Conservation (phyloP, 768 basidiomycete species). For the Termitomyces eurrhizus region DNA sequence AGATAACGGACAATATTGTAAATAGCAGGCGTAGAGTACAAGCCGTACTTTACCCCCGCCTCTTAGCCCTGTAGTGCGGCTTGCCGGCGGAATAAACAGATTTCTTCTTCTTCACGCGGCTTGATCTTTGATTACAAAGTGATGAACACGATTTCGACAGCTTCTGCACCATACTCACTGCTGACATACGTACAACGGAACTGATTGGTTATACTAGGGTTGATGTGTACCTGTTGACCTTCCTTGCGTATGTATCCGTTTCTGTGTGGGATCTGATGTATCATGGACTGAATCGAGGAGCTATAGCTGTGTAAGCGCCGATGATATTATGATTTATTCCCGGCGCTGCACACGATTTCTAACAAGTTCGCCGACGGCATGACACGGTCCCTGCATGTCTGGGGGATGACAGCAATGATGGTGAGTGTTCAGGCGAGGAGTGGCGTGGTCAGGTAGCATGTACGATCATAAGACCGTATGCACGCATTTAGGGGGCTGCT, state of each 20-base stretch:
- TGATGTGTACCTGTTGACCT: neutral
- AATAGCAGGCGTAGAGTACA: too few relatives aligned
- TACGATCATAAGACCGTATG: neutral
- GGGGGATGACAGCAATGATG: neutral
- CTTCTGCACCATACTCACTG: neutral
- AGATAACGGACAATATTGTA: too few relatives aligned
- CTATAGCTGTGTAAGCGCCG: neutral
- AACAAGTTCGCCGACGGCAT: neutral
- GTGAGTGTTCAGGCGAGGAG: neutral
- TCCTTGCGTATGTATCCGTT: neutral
- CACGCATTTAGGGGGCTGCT: neutral
- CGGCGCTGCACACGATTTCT: neutral
- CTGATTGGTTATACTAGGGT: too few relatives aligned
- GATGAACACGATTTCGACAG: neutral
- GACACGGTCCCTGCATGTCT: neutral
- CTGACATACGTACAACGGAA: neutral
- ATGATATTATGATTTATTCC: neutral
- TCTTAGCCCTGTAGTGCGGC: too few relatives aligned
- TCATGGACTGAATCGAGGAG: neutral
- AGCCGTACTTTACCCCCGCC: too few relatives aligned
- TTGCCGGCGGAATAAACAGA: too few relatives aligned
- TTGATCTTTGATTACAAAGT: neutral
- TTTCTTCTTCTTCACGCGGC: neutral
- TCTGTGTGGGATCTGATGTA: neutral
- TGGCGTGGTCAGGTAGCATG: slow-evolving; percentile 1